Evolutionary conservation across 176 grass and related monocot genomes (phyloP).

Genomic region (Poa pratensis): DNA sequence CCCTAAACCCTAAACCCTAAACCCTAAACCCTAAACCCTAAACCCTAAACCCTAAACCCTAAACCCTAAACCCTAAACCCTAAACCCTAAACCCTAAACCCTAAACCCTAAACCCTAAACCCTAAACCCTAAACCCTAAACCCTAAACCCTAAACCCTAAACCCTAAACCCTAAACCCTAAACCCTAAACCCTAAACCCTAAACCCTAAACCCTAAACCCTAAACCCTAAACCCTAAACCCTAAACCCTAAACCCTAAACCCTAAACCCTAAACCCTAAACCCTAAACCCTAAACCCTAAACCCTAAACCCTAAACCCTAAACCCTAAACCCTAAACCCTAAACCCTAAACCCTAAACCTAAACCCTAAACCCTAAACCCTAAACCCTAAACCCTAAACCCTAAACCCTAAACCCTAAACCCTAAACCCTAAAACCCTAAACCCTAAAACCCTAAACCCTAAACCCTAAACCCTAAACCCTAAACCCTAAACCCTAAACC

Average conservation of each 20-base stretch:
- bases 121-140: not conserved
- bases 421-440: not conserved
- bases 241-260: not conserved
- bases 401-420: not conserved
- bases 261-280: not conserved
- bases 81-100: not conserved
- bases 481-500: not conserved
- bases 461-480: constrained; percentile 15
- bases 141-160: not conserved
- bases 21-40: not conserved
- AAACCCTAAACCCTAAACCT: constrained; percentile 9
- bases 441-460: constrained; percentile 7
- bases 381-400: not conserved
- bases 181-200: not conserved
- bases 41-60: not conserved
- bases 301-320: not conserved
- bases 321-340: constrained; percentile 13
- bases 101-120: not conserved
- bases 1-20: not conserved
- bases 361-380: not conserved
- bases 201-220: constrained; percentile 12
- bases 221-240: not conserved
- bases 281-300: not conserved
- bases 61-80: not conserved
- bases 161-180: not conserved